Evolutionary conservation across 1,284 basidiomycete species (phyloP).

Genomic region (Pseudozyma flocculosa): DNA sequence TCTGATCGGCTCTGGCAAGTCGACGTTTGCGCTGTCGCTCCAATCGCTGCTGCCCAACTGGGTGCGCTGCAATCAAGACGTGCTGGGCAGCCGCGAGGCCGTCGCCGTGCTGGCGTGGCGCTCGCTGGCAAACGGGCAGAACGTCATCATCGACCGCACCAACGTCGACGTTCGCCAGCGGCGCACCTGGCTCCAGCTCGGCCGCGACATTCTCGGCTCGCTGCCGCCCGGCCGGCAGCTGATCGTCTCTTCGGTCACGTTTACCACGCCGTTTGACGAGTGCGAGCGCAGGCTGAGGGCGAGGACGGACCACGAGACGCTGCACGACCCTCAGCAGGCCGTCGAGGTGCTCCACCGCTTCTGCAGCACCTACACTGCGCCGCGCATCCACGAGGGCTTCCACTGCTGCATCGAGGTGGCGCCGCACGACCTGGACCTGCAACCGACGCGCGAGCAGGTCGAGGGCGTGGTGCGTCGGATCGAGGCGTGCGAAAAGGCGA

Average conservation of each 20-base stretch:
- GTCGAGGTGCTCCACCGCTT: conserved; percentile 21
- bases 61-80: conserved; percentile 37
- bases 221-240: conserved; percentile 3
- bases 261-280: conserved; percentile 19
- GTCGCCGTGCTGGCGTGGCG: conserved; percentile 16
- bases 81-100: conserved; percentile 20
- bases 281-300: conserved; percentile 13
- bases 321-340: conserved; percentile 19
- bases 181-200: conserved; percentile 31
- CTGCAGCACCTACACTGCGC: conserved; percentile 19
- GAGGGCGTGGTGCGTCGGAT: conserved; percentile 11
- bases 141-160: conserved; percentile 35
- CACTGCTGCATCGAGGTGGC: conserved; percentile 19
- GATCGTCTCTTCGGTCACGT: conserved; percentile 19
- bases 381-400: conserved; percentile 20
- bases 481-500: conserved; percentile 3
- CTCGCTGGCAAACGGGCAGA: conserved; percentile 9
- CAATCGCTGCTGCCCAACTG: conserved; percentile 1
- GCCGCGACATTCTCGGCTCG: conserved; percentile 2
- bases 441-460: conserved; percentile 13
- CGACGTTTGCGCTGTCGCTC: conserved; percentile 9
- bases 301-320: conserved; percentile 28
- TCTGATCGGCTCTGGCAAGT: conserved; percentile 32
- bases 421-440: conserved; percentile 10
- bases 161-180: conserved; percentile 36